These are phyloP conservation scores for Ceratocystis lukuohia DNA, from an alignment of 2,329 filamentous ascomycete species.

Conservation along the genomic window DNA sequence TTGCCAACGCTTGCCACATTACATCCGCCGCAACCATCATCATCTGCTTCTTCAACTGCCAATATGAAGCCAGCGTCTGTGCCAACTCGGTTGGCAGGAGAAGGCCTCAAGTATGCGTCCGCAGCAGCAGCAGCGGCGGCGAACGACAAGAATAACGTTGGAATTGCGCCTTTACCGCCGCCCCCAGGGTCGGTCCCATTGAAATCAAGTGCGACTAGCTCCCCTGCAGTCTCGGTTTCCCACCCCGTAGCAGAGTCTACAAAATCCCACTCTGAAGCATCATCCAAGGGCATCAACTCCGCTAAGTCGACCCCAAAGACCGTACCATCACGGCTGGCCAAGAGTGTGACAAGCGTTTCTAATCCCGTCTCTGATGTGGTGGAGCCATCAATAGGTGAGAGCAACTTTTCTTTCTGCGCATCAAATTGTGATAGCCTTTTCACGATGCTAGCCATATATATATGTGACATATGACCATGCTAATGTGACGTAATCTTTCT, in stretches of 20 bases:
- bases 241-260: slow-evolving; percentile 30
- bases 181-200: slow-evolving; percentile 51
- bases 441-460: slow-evolving; percentile 17
- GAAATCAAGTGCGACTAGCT: slow-evolving; percentile 42
- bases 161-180: slow-evolving; percentile 84
- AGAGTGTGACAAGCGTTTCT: slow-evolving; percentile 30
- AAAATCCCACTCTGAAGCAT: slow-evolving; percentile 28
- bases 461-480: neutral
- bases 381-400: slow-evolving; percentile 34
- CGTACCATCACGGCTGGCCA: slow-evolving; percentile 13
- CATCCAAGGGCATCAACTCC: slow-evolving; percentile 30
- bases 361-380: slow-evolving; percentile 30
- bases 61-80: slow-evolving; percentile 87
- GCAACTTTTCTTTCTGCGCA: slow-evolving; percentile 14
- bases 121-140: slow-evolving; percentile 88
- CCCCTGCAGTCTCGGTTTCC: slow-evolving; percentile 36
- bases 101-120: slow-evolving; percentile 91
- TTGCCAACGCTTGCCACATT: slow-evolving; percentile 84
- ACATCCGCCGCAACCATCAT: slow-evolving; percentile 55
- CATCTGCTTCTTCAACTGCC: slow-evolving; percentile 44
- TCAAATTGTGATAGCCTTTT: neutral
- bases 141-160: slow-evolving; percentile 74
- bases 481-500: neutral
- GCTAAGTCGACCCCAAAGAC: slow-evolving; percentile 26
- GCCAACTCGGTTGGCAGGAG: slow-evolving; percentile 71